Evolutionary conservation across 371 early-diverging fungal genomes (phyloP), one percentile per base, ranked within the genome.

Genomic region (Rhizopus sp.): DNA sequence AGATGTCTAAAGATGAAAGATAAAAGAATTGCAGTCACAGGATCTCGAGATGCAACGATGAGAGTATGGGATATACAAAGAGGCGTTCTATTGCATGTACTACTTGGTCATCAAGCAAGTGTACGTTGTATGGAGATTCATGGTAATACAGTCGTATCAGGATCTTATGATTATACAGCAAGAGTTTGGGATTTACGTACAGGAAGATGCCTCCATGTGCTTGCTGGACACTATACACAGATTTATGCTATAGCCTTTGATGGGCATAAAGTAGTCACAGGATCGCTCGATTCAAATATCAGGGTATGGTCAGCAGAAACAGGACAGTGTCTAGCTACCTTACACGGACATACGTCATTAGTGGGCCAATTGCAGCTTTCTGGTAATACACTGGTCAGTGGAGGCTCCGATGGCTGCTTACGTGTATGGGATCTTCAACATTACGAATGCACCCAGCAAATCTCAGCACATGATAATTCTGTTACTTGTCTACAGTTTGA

Each of bases 401-500:
- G 92, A 13, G 88, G 93, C 3, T 92, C 93, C 4, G 98, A 98
- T 68, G 88, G 93, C 0, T 86, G 87, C 39, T 77, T 93, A 31
- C 86, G 92, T 41, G 85, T 98, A 7, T 98, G 98, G 98, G 85
- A 86, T 51, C 84, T 92, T 10, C 77, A 78, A 16, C 86, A 77
- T 16, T 79, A 81, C 57, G 80, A 83, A 46, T 86, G 91, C 45
- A 75, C 85, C 33, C 84, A 84, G 37, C 84, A 82, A 30, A 84
- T 93, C 8, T 85, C 84, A 32, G 92, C 92, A 0, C 94, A 94
- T 54, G 74, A 84, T 30, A 90, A 90, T 37, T 91, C 93, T 0
- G 91, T 94, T 7, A 94, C 94, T 0, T 92, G 91, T 59, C 80
- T 94, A 38, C 93, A 93, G 62, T 90, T 91, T 66, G 94, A 94